Conservation (phyloP, 371 early-diverging fungal species). For the Rhizopus delemar region DNA sequence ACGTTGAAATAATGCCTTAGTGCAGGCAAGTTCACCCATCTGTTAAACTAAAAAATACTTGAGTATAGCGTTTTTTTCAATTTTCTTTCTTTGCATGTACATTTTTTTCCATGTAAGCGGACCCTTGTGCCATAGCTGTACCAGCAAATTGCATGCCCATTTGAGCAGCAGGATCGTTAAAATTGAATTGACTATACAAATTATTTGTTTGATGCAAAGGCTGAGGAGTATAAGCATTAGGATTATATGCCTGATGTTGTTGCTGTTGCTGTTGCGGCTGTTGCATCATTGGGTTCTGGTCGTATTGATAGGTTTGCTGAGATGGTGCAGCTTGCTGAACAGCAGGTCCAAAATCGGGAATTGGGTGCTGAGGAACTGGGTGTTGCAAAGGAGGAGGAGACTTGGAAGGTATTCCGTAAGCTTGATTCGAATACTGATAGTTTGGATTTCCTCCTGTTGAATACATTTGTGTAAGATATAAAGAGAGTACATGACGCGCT, state of each 20-base stretch:
- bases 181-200: conserved; percentile 56
- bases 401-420: conserved; percentile 30
- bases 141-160: conserved; percentile 96
- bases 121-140: conserved; percentile 86
- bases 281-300: conserved; percentile 41
- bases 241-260: conserved; percentile 42
- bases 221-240: conserved; percentile 47
- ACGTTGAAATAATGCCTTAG: conserved; percentile 97
- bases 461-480: conserved; percentile 24
- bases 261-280: conserved; percentile 39
- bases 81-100: conserved; percentile 49
- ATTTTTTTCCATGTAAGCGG: conserved; percentile 90
- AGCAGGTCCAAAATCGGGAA: conserved; percentile 57
- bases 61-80: not conserved
- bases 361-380: conserved; percentile 71
- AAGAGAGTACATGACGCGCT: conserved; percentile 4
- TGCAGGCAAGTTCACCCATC: conserved; percentile 82
- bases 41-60: conserved; percentile 61
- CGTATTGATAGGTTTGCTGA: conserved; percentile 38
- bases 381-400: conserved; percentile 75
- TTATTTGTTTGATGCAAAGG: conserved; percentile 21
- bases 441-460: conserved; percentile 25
- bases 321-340: conserved; percentile 55
- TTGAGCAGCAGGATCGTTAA: conserved; percentile 84
- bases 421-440: conserved; percentile 23